These are phyloP conservation scores for Yamadazyma buinensis DNA, from an alignment of 1,139 yeast species.

Conservation along the genomic window DNA sequence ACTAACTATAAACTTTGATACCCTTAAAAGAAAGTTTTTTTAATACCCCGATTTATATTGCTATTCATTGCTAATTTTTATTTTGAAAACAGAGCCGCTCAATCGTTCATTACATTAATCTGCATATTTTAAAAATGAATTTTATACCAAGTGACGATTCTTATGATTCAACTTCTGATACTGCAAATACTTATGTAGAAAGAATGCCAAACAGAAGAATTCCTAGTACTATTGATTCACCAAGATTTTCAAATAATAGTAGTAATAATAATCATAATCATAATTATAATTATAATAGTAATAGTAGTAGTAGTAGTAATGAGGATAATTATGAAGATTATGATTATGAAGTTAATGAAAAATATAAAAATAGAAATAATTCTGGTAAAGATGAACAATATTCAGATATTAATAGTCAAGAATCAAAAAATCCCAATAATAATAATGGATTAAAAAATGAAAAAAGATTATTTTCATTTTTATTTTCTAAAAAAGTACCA, in stretches of 20 bases:
- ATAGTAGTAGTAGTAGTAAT: no score
- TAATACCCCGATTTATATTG: constrained; percentile 1
- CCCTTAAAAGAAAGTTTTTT: no score
- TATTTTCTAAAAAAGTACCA: constrained; percentile 35
- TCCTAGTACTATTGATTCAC: constrained; percentile 5
- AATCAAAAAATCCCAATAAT: not conserved
- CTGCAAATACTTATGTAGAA: constrained; percentile 18
- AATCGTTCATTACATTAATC: no score
- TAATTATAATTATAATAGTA: not conserved
- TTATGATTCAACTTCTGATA: constrained; percentile 12
- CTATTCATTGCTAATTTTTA: no score
- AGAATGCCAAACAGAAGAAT: constrained; percentile 8
- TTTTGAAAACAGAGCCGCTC: no score
- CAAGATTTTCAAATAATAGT: not conserved
- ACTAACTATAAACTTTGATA: no score
- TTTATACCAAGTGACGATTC: constrained; percentile 7
- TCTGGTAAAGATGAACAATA: not conserved
- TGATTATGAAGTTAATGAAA: not conserved
- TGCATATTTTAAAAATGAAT: constrained; percentile 2
- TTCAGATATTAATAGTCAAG: not conserved
- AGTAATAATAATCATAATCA: not conserved
- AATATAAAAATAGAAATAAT: not conserved
- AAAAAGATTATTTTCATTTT: constrained; percentile 28
- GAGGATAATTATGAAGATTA: not conserved
- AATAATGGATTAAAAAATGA: constrained; percentile 20